Conservation (phyloP, 2,329 filamentous ascomycete species). For the Zarea fungicola region DNA sequence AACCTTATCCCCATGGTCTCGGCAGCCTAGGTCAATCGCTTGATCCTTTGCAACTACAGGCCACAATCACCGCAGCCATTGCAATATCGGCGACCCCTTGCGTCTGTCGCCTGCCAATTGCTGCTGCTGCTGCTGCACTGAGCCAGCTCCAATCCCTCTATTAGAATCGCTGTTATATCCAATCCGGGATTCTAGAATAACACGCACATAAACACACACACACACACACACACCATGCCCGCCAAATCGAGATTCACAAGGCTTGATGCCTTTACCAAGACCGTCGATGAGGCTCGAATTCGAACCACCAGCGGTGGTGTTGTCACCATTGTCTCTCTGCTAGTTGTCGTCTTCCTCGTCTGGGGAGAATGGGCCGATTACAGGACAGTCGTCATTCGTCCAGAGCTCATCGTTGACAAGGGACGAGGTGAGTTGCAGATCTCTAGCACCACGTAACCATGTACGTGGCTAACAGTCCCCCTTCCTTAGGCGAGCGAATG, state of each 20-base stretch:
- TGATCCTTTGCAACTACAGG: not conserved
- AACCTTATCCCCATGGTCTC: constrained; percentile 16
- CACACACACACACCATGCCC: constrained; percentile 61
- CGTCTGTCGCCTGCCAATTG: constrained; percentile 6
- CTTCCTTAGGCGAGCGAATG: constrained; percentile 81
- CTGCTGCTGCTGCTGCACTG: constrained; percentile 1
- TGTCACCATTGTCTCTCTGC: constrained; percentile 83
- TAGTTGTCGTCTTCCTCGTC: constrained; percentile 82
- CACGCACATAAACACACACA: no score
- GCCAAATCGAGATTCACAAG: constrained; percentile 89
- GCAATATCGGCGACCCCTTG: not conserved
- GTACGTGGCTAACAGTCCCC: constrained; percentile 19
- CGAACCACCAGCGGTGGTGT: constrained; percentile 93
- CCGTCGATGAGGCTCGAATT: constrained; percentile 94
- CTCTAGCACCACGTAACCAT: not conserved
- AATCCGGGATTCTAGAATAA: no score
- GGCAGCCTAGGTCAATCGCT: constrained; percentile 18
- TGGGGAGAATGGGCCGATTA: constrained; percentile 98
- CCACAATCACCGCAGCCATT: not conserved
- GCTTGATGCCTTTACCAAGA: constrained; percentile 98
- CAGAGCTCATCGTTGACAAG: constrained; percentile 94
- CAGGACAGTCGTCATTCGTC: constrained; percentile 75
- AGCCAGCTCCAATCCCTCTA: constrained; percentile 3
- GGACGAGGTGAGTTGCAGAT: constrained; percentile 63
- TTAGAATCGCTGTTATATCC: no score